Percentiles rank a stretch among this genome's conserved stretches.
These are phyloP conservation scores for Physaria fendleri DNA, from an alignment of 345 rosid species.

Conservation along the genomic window DNA sequence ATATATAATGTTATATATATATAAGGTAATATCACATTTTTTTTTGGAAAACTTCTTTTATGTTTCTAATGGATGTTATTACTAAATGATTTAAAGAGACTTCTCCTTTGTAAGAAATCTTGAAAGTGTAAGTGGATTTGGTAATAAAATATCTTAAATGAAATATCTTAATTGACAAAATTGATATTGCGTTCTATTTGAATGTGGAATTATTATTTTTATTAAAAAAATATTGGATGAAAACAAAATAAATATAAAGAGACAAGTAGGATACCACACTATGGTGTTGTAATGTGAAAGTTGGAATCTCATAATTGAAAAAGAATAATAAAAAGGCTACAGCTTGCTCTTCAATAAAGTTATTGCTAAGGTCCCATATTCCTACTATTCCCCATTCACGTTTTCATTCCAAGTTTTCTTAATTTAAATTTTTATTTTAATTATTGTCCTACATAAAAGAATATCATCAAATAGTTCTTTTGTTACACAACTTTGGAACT, in stretches of 20 bases:
- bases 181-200: not conserved
- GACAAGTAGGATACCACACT: constrained; percentile 34
- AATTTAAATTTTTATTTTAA: constrained; percentile 1
- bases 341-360: constrained; percentile 30
- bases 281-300: constrained; percentile 28
- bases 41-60: too few species aligned
- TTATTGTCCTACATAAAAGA: not conserved
- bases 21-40: too few species aligned
- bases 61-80: too few species aligned
- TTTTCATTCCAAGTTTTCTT: constrained; percentile 12
- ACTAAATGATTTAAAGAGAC: too few species aligned
- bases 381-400: constrained; percentile 30
- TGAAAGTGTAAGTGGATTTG: too few species aligned
- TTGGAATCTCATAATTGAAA: constrained; percentile 35
- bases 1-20: too few species aligned
- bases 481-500: constrained; percentile 18
- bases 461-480: not conserved
- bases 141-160: too few species aligned
- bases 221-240: not conserved
- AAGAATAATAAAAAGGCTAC: constrained; percentile 26
- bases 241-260: not conserved
- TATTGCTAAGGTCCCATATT: constrained; percentile 24
- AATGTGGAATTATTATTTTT: not conserved
- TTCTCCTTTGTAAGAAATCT: too few species aligned
- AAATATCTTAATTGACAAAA: too few species aligned